Conservation (phyloP, 192 early-diverging fungal species). For the Podila verticillata region DNA sequence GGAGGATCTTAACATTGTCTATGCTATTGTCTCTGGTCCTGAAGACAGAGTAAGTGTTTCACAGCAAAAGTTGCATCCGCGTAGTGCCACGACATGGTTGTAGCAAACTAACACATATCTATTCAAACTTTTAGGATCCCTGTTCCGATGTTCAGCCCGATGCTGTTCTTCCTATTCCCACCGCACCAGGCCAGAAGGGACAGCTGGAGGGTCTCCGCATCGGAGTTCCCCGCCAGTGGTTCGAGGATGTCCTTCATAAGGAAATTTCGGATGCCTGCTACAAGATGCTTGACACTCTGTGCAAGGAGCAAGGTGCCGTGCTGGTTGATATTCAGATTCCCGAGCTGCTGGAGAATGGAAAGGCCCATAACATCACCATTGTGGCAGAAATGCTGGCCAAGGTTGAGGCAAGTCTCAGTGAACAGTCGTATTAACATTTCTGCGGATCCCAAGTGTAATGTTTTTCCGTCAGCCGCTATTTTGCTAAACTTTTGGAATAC, state of each 20-base stretch:
- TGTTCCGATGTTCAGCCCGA: conserved; percentile 61
- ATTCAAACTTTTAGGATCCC: conserved; percentile 46
- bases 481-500: too few species aligned
- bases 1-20: conserved; percentile 73
- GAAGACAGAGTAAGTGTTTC: conserved; percentile 50
- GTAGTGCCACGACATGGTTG: background rate
- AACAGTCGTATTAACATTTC: background rate
- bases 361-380: conserved; percentile 75
- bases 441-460: too few species aligned
- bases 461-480: too few species aligned
- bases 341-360: conserved; percentile 62
- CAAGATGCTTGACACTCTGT: conserved; percentile 43
- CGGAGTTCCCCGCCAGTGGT: conserved; percentile 65
- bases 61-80: background rate
- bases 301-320: conserved; percentile 62
- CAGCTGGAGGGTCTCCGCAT: conserved; percentile 64
- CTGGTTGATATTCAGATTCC: conserved; percentile 71
- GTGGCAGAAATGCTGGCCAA: conserved; percentile 64
- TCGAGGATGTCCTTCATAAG: conserved; percentile 50
- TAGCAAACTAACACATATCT: background rate
- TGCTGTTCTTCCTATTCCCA: conserved; percentile 46
- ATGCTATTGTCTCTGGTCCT: conserved; percentile 69
- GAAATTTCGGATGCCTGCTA: conserved; percentile 38
- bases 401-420: conserved; percentile 3
- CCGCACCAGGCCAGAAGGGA: background rate